Base-by-base conservation (phyloP, 192 early-diverging fungal species). In the Haplosporangium gracile region DNA sequence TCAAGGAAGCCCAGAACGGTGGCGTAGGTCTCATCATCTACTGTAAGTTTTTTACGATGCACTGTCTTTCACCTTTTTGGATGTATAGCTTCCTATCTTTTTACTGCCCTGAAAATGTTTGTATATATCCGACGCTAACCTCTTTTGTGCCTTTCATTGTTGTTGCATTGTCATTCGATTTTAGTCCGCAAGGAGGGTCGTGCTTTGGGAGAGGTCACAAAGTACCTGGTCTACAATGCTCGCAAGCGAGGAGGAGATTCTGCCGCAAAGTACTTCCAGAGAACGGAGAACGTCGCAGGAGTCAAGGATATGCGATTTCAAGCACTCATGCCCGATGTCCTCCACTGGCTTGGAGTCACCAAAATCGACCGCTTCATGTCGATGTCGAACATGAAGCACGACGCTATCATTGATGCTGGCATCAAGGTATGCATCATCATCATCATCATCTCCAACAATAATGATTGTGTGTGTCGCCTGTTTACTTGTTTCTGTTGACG, bases 161-260 rank as follows among this genome's bases (percentile, higher is more conserved):
- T 81, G 4, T 39, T 13, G 49, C 36, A 71, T 36, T 49, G 4
- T n/a, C 49, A 24, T 49, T 43, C 79, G 29, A n/a, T 18, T 72
- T 34, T 84, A 91, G 91, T 97, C 91, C 93, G 97, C 71, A 99
- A 99, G 81, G 97, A 99, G 91, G 97, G 97, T 22, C 91, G 97
- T 42, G 97, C 97, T 11, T 87, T 99, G 72, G 97, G 97, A 73
- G 97, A 99, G 84, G 97, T 99, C 18, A 98, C 96, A 47, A 99
- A 99, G 88, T 99, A 99, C 77, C 89, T 98, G 39, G 97, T 99
- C 0, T 99, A 98, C 88, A 98, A 98, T 87, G 97, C 97, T 7
- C 93, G 97, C 79, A 97, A 97, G 89, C 89, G 95, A 39, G 94
- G 93, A 78, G 97, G 97, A 49, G 97, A 99, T 82, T 96, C 96